Conservation (phyloP, 352 stramenopile genomes). For the Globisporangium mamillatum region DNA sequence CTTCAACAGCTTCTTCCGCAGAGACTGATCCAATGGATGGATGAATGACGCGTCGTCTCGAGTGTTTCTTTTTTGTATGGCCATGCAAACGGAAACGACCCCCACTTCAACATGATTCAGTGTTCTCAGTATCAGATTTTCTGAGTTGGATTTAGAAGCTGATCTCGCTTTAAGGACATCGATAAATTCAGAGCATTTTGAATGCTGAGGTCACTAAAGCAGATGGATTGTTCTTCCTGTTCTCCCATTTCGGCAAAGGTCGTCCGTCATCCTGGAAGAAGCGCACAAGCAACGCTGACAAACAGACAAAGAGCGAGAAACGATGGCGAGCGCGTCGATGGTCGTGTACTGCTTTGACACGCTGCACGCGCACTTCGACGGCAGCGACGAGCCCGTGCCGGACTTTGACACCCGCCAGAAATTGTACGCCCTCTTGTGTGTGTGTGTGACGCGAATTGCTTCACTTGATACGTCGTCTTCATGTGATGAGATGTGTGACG, state of each 20-base stretch:
- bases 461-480: no score
- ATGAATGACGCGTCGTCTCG: neutral
- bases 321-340: constrained; percentile 77
- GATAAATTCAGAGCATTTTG: no score
- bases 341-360: constrained; percentile 86
- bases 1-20: constrained; percentile 56
- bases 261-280: neutral
- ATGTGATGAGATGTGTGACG: no score
- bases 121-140: neutral
- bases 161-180: neutral
- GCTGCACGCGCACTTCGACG: constrained; percentile 66
- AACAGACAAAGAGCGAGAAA: constrained; percentile 7
- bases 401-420: constrained; percentile 54
- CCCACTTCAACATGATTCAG: constrained; percentile 6
- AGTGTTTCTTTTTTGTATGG: neutral
- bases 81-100: neutral
- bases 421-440: constrained; percentile 35
- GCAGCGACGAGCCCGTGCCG: constrained; percentile 41
- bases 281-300: neutral
- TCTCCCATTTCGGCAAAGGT: neutral
- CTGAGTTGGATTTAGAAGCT: neutral
- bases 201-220: neutral
- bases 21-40: constrained; percentile 17
- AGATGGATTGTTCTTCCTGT: neutral
- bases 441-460: neutral